Evolutionary conservation across 176 grass and related monocot genomes (phyloP).

Genomic region (Zea luxurians): DNA sequence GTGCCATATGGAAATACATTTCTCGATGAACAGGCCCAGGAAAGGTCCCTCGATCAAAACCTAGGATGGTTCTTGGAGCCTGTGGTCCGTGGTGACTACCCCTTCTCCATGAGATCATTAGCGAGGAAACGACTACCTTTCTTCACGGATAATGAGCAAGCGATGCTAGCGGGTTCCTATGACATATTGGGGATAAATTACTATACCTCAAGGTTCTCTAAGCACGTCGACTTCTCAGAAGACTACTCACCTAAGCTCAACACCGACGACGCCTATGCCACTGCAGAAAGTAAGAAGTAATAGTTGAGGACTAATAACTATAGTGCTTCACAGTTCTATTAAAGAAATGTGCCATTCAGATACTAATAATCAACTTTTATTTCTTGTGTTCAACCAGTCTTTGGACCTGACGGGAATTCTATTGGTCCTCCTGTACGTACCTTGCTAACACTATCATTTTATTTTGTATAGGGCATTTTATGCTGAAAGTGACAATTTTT

Average conservation of each 20-base stretch:
- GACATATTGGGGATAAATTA: neutral
- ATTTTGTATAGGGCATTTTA: no score
- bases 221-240: neutral
- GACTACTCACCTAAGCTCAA: fast-evolving
- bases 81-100: constrained; percentile 20
- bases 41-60: neutral
- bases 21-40: neutral
- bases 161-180: neutral
- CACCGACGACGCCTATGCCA: neutral
- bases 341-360: neutral
- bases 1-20: neutral
- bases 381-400: neutral
- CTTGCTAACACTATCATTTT: no score
- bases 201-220: neutral
- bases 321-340: no score
- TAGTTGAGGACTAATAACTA: neutral
- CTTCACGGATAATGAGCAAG: neutral
- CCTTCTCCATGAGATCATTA: constrained; percentile 23
- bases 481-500: no score
- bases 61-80: constrained; percentile 38
- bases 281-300: neutral
- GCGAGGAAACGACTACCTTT: neutral
- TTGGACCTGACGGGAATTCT: neutral
- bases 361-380: neutral
- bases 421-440: constrained; percentile 15